These are phyloP conservation scores for Viola odorata DNA, from an alignment of 345 rosid genomes.

Conservation along the genomic window DNA sequence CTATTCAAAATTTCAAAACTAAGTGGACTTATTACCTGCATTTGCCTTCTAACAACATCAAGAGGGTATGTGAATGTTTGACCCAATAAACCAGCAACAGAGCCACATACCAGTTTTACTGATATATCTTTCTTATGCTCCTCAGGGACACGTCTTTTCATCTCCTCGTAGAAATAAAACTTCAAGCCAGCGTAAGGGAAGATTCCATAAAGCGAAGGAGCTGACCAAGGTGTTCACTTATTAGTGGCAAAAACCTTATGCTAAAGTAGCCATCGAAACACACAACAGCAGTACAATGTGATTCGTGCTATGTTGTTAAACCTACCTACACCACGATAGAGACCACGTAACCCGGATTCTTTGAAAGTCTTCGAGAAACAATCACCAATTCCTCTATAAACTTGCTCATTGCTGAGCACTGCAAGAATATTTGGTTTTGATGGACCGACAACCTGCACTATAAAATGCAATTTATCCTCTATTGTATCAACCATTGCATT, in stretches of 20 bases:
- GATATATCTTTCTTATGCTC: conserved; percentile 64
- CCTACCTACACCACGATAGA: conserved; percentile 94
- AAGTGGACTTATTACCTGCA: conserved; percentile 53
- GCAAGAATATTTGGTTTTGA: conserved; percentile 37
- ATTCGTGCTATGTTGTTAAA: conserved; percentile 7
- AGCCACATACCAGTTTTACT: conserved; percentile 78
- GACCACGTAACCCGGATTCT: conserved; percentile 72
- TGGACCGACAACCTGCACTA: conserved; percentile 62
- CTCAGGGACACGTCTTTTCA: conserved; percentile 79
- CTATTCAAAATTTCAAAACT: background rate
- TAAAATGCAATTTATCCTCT: conserved; percentile 10
- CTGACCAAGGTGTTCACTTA: conserved; percentile 30
- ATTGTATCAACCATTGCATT: background rate
- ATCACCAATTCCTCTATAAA: conserved; percentile 69
- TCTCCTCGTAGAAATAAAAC: conserved; percentile 92
- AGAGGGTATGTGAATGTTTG: conserved; percentile 97
- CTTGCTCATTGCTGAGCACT: conserved; percentile 31
- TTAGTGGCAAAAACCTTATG: conserved; percentile 13
- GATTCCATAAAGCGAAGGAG: conserved; percentile 89
- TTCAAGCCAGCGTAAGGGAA: conserved; percentile 97
- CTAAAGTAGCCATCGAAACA: conserved; percentile 2
- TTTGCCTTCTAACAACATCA: conserved; percentile 96
- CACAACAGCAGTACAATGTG: conserved; percentile 2
- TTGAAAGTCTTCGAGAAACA: conserved; percentile 71
- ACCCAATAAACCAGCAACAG: conserved; percentile 81